Evolutionary conservation across 2,329 filamentous ascomycete genomes (phyloP), one percentile per base, ranked within the genome.

Genomic region (Triangularia setosa): DNA sequence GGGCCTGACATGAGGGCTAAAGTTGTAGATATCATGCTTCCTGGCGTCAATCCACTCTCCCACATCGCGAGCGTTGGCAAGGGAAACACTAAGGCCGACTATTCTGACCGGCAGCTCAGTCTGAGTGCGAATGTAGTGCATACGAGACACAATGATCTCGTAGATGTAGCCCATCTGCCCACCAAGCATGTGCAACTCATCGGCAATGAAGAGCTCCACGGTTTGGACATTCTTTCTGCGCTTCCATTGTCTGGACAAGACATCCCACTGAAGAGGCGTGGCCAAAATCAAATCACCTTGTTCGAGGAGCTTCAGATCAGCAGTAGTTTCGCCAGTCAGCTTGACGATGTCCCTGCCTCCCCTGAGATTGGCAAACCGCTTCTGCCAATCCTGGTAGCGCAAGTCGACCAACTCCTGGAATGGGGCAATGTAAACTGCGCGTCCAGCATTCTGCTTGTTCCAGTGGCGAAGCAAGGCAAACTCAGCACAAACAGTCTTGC

Each of bases 1-100:
- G 1, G 93, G 90, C 63, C 96, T 89, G 66, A 94, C 89, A 73
- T 94, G 90, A 1, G 95, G 95, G 72, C 92, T 97, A 80, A 99
- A 99, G 79, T 99, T 99, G 83, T 94, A 99, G 68, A 97, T 97
- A 58, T 95, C 96, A 75, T 99, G 95, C 81, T 97, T 98, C 76
- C 89, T 96, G 7, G 94, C 95, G 69, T 96, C 95, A 70, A 99
- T 93, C 95, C 95, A 99, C 78, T 97, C 95, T 60, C 94, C 94
- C 72, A 99, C 86, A 72, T 99, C 95, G 65, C 93, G 87, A 58
- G 94, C 93, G 74, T 97, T 98, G 4, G 95, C 89, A 23, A 99
- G 83, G 24, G 95, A 96, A 27, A 97, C 95, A 74, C 92, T 93
- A 65, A 99, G 79, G 1, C 93, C 95, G 61, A 99, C 80, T 56